Evolutionary conservation across 1,139 yeast species (phyloP), one percentile per base, ranked within the genome.

Genomic region (Taphrina communis): DNA sequence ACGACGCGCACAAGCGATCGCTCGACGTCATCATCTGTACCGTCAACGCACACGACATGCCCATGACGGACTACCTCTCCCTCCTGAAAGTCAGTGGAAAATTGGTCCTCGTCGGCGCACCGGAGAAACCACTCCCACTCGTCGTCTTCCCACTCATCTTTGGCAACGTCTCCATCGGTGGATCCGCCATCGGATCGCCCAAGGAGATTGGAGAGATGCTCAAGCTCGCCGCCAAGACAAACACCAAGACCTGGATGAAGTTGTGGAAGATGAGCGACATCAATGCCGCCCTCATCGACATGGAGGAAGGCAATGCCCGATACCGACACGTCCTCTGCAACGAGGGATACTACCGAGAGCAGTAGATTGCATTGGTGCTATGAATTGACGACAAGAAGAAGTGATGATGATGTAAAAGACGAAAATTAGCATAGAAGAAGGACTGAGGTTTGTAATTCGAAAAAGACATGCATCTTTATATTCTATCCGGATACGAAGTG

Each of bases 211-310:
- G 81, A 68, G 86, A 83, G 72, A 80, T 87, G 79, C 79, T 87
- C 75, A 77, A 84, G 35, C 74, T 87, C 71, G 87, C 86, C 53
- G 84, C 82, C 21, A 80, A 85, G 73, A 80, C 84, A 72, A 78
- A 80, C 52, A 80, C 86, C 73, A 80, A 80, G 71, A 85, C 88
- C 35, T 85, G 88, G 89, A 82, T 85, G 70, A 89, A 86, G 78
- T 80, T 83, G 38, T 76, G 86, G 62, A 85, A 86, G 61, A 80
- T 86, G 71, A 79, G 81, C 68, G 86, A 83, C 74, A 83, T 66
- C 50, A 70, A 70, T 55, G 51, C 53, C 44, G 70, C 70, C 5
- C 58, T 67, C 39, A 25, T 19, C 9, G 70, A 67, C 44, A 61
- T 61, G 67, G 63, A 67, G 46, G 61, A 55, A 19, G 70, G 70